Evolutionary conservation across 371 early-diverging fungal species (phyloP), one percentile per base, ranked within the genome.

Genomic region (Mortierella sp.): DNA sequence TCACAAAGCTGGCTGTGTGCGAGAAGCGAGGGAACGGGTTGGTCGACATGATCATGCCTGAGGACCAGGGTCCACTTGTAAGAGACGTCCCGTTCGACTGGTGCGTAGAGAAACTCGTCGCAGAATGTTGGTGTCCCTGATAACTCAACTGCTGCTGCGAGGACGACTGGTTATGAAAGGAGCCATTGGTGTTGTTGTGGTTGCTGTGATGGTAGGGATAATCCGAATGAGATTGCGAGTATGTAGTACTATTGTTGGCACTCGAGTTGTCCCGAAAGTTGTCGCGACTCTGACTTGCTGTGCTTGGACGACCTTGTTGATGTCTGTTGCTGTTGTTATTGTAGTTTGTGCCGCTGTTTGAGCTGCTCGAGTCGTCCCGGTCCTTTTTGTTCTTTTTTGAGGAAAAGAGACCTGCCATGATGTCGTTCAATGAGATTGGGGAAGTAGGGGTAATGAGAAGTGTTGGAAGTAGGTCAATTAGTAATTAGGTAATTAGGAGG

Each of bases 1-100:
- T 81, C 28, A 90, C 76, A 44, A 81, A 88, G 31, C 90, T 84
- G 3, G 93, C 89, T 42, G 92, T 89, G 83, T 95, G 95, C 0
- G 92, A 92, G 31, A 90, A 89, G 74, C 95, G 86, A 10, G 95
- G 91, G 68, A 92, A 80, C n/a, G 90, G 87, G 47, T 87, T 82
- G 24, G 80, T 63, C 19, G 87, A 82, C 80, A 87, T 77, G 45
- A 82, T 72, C 60, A 57, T 0, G 6, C 76, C 87, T 0, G 77
- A 68, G 0, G 83, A 42, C 87, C 87, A 87, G 1, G 83, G 78
- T 3, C 82, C 82, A 9, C 47, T 54, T 1, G 73, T 34, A 21
- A 52, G 21, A 19, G 50, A 48, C 13, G 74, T 79, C 60, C 72
- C 52, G 14, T 45, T 50, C 26, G 82, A 80, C 42, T 86, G 78